Evolutionary conservation across 768 basidiomycete genomes (phyloP), one percentile per base, ranked within the genome.

Genomic region (Sporobolomyces pararoseus): DNA sequence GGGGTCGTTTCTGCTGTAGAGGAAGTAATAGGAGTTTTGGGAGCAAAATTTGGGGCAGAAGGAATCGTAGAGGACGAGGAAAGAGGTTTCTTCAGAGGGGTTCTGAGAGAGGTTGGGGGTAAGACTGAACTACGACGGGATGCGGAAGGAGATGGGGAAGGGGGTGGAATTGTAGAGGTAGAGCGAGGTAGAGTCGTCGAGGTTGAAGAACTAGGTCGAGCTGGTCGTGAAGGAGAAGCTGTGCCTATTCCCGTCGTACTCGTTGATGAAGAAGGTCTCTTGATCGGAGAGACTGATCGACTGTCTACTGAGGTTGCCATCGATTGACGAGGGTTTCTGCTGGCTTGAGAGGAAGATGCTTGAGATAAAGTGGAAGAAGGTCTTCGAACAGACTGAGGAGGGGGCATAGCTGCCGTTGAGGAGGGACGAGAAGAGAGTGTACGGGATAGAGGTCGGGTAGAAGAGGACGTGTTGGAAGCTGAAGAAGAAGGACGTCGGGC

Each of bases 391-490:
- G 65, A 21, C 16, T 77, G 31, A 74, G 77, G 47, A 77, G 78
- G 75, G 79, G 65, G 5, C 61, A 54, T 57, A 63, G 82, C 21
- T 32, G 51, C 32, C 31, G 62, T 50, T 21, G 50, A 55, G 32
- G 42, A 34, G 13, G 57, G 34, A 47, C 23, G 70, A 23, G 37
- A 19, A 2, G 44, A 17, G 29, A 52, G 44, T 2, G 53, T 23
- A 13, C 32, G 17, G 14, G 64, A 39, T 7, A 50, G 35, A 2
- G 62, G 17, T 39, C 47, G 62, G 17, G 42, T 12, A 1, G 63
- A 25, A 1, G 69, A 31, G n/a, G 61, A 31, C 19, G 10, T 81
- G 13, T 10, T 17, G 9, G 39, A 42, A 9, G 39, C 39, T 42
- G 39, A 42, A 10, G 46, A 47, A 47, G 46, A 23, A 14, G 46